Conservation (phyloP, 768 basidiomycete genomes). For the Suillus cothurnatus region DNA sequence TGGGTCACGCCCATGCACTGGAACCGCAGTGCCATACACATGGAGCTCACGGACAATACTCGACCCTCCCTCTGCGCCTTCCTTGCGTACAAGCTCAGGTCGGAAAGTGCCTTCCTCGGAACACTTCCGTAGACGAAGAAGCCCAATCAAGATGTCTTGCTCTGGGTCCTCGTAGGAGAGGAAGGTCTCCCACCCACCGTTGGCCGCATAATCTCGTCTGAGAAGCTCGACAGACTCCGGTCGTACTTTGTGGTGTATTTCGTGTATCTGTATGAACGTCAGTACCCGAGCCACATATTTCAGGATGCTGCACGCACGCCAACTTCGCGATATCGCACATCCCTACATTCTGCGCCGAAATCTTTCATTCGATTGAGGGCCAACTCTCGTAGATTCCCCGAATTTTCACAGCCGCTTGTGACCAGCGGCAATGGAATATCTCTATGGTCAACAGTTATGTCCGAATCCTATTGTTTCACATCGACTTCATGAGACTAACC, state of each 20-base stretch:
- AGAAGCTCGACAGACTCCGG: constrained; percentile 95
- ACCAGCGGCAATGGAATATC: constrained; percentile 98
- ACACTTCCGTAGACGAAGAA: constrained; percentile 91
- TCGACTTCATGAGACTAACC: constrained; percentile 46
- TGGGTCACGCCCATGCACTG: constrained; percentile 95
- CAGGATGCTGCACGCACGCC: constrained; percentile 60
- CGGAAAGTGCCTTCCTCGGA: constrained; percentile 97
- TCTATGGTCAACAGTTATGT: constrained; percentile 40
- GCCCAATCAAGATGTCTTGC: constrained; percentile 91
- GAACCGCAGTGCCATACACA: constrained; percentile 97
- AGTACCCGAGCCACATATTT: constrained; percentile 10
- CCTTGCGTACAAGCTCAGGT: constrained; percentile 78
- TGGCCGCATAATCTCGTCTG: constrained; percentile 93
- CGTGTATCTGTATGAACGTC: constrained; percentile 71
- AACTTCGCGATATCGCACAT: constrained; percentile 97
- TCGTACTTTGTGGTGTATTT: constrained; percentile 97
- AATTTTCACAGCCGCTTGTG: constrained; percentile 96
- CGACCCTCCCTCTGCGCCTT: constrained; percentile 74
- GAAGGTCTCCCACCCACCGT: constrained; percentile 99
- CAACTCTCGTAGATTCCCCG: constrained; percentile 94
- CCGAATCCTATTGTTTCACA: not conserved
- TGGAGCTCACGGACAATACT: constrained; percentile 96
- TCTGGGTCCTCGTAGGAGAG: constrained; percentile 98
- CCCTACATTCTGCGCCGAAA: constrained; percentile 96
- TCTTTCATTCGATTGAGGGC: constrained; percentile 98